These are phyloP conservation scores for Primulina tabacum DNA, from an alignment of 257 asterid species.

Conservation along the genomic window DNA sequence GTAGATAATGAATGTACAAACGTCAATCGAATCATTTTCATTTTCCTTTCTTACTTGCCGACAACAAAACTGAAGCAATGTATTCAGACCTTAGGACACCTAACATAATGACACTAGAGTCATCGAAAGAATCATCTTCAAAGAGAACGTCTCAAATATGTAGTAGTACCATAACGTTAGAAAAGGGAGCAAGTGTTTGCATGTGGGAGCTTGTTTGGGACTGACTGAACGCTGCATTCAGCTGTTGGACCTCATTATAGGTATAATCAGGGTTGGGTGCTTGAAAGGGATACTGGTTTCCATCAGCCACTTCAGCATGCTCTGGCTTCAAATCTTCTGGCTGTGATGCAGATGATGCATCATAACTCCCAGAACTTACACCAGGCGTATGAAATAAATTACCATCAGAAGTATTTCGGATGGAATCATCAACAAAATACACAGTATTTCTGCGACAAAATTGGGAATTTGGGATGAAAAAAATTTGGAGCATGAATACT, in stretches of 20 bases:
- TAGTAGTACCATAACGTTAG: conserved; percentile 36
- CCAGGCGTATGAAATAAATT: conserved; percentile 46
- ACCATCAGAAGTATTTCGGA: conserved; percentile 49
- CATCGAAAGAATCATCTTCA: neutral
- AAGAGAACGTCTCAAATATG: neutral
- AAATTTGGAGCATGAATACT: conserved; percentile 1
- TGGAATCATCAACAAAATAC: conserved; percentile 58
- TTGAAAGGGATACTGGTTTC: conserved; percentile 52
- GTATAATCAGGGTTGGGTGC: conserved; percentile 54
- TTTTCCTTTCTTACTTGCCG: neutral
- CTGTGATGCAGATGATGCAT: conserved; percentile 61
- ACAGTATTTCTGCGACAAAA: conserved; percentile 57
- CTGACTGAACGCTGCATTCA: conserved; percentile 33
- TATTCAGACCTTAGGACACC: neutral
- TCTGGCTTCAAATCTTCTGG: conserved; percentile 56
- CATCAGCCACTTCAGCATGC: conserved; percentile 53
- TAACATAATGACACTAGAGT: neutral
- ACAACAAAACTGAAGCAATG: no score
- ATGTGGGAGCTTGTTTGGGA: conserved; percentile 37
- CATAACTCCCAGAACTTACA: conserved; percentile 47
- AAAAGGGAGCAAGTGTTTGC: conserved; percentile 30
- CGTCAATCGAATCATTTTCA: neutral
- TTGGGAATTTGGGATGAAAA: conserved; percentile 20
- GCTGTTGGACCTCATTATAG: conserved; percentile 37
- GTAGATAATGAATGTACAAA: no score